Evolutionary conservation across 2,329 filamentous ascomycete species (phyloP).

Genomic region (Septoria linicola): DNA sequence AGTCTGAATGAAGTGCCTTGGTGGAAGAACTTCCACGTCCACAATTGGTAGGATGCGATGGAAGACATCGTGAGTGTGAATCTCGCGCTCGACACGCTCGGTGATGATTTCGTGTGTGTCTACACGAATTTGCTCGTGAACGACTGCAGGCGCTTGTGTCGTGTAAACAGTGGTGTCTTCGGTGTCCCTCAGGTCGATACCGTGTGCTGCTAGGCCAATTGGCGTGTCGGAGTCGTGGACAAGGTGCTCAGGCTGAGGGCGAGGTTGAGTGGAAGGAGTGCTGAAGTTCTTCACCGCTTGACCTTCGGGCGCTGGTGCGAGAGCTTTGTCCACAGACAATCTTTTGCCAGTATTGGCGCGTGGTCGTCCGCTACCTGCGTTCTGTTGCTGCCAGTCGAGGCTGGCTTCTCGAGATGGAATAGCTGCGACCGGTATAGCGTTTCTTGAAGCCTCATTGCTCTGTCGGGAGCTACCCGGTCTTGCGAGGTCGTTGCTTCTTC

Average conservation of each 20-base stretch:
- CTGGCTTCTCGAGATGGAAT: conserved; percentile 6
- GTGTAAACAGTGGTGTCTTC: conserved; percentile 41
- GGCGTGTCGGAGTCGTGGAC: conserved; percentile 19
- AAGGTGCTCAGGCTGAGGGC: background rate
- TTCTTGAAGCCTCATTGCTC: conserved; percentile 3
- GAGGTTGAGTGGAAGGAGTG: background rate
- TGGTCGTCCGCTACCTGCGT: background rate
- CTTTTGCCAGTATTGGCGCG: background rate
- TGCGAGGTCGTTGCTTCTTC: conserved; percentile 3
- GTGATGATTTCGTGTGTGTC: conserved; percentile 49
- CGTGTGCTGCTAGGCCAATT: conserved; percentile 12
- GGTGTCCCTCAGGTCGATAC: conserved; percentile 34
- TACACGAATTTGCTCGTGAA: conserved; percentile 50
- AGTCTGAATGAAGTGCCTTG: conserved; percentile 50
- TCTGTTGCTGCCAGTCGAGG: background rate
- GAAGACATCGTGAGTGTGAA: conserved; percentile 55
- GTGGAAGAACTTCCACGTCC: conserved; percentile 54
- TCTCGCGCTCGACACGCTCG: conserved; percentile 52
- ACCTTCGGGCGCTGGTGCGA: background rate
- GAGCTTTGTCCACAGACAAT: background rate
- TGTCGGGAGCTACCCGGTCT: background rate
- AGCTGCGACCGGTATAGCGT: conserved; percentile 1
- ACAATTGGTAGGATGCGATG: conserved; percentile 55
- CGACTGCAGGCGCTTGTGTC: conserved; percentile 46
- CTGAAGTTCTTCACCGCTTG: background rate